Evolutionary conservation across 2,329 filamentous ascomycete genomes (phyloP).

Genomic region (Cladorrhinum sp.): DNA sequence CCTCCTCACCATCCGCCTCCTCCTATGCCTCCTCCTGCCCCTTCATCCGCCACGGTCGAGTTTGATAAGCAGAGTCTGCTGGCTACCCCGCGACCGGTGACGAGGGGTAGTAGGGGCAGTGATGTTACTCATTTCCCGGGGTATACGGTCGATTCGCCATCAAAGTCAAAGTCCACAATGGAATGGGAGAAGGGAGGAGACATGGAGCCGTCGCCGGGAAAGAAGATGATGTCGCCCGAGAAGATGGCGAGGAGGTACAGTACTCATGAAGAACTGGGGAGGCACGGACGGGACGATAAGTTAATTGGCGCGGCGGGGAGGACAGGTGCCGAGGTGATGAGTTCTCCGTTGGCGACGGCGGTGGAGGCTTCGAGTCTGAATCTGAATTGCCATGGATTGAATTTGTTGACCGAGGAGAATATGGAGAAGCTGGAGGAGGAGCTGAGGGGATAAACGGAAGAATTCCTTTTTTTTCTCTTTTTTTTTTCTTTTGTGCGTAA

Average conservation of each 20-base stretch:
- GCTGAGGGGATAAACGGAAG: neutral
- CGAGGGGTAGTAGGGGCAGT: neutral
- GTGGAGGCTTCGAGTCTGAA: neutral
- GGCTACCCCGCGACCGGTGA: constrained; percentile 9
- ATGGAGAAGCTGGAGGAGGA: constrained; percentile 11
- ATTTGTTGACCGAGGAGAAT: constrained; percentile 18
- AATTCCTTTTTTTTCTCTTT: neutral
- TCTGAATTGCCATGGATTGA: constrained; percentile 9
- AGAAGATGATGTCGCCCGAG: neutral
- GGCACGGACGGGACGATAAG: constrained; percentile 29
- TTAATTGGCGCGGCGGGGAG: constrained; percentile 27
- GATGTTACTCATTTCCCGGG: constrained; percentile 11
- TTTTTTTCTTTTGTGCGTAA: neutral
- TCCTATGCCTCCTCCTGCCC: too few relatives aligned
- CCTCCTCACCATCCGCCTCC: neutral
- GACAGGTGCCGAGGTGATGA: constrained; percentile 13
- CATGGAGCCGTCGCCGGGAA: neutral
- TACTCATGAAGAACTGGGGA: constrained; percentile 26
- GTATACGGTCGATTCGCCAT: constrained; percentile 3
- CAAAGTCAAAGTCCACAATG: neutral
- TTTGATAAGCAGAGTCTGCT: neutral
- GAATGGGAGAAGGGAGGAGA: neutral
- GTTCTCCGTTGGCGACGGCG: constrained; percentile 7
- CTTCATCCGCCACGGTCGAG: neutral
- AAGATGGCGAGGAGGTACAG: constrained; percentile 9